Base-by-base conservation (phyloP, 2,329 filamentous ascomycete genomes). In the Aspergillus piperis region DNA sequence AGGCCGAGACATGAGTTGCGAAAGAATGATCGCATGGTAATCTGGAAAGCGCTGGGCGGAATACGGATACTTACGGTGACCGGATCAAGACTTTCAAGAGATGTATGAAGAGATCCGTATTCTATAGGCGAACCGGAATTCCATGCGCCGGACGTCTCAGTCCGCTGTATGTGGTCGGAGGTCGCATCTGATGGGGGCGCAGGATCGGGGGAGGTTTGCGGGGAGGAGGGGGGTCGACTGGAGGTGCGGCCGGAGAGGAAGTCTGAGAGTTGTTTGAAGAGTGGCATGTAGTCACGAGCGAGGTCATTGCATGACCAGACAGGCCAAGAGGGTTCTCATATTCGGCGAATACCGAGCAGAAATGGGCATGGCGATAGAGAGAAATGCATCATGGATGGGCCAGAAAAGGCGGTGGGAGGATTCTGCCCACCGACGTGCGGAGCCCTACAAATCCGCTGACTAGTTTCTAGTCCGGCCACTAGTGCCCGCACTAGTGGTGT, bases 71-170 rank as follows among this genome's bases (percentile, higher is more conserved):
- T 32, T 57, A 61, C 50, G 54, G 49, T 32, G 10, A 32, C 42
- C 15, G 21, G 44, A 19, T 38, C 39, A 39, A 53, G 3, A 5
- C 25, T 19, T 32, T 50, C 47, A 11, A 19, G 15, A 5, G 47
- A 19, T 13, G 44, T 32, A 17, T 50, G n/a, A 3, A 30, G 51
- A 59, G 48, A 56, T 17, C 23, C 27, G 53, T 58, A 54, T n/a
- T 53, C 59, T 59, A 59, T 41, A 56, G 56, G 48, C 42, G 58
- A 58, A 66, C 53, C 49, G 55, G 49, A 60, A 62, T 67, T 64
- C 53, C 65, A 67, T 62, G 63, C 54, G 57, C 64, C 63, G 66
- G 67, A 67, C 63, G 59, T 62, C 65, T 64, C 60, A 62, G 64
- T 64, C 65, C 64, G 71, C 51, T 30, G 61, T 38, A 57, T 38